Conservation (phyloP, 2,329 filamentous ascomycete species). For the Celoporthe dispersa region DNA sequence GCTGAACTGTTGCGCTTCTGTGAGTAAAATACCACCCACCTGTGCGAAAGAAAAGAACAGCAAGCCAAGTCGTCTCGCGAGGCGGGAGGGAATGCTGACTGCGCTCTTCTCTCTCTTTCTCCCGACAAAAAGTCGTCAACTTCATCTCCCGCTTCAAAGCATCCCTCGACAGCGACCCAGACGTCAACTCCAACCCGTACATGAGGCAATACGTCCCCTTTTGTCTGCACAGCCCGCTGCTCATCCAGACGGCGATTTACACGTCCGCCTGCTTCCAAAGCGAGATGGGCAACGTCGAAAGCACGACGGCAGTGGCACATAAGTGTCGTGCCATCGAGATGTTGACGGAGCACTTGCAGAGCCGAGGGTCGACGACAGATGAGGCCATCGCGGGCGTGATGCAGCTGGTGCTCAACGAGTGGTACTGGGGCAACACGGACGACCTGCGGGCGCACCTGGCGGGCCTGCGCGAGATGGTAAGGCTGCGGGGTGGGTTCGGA, state of each 20-base stretch:
- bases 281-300: conserved; percentile 53
- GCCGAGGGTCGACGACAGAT: conserved; percentile 45
- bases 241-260: conserved; percentile 54
- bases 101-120: neutral
- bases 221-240: conserved; percentile 53
- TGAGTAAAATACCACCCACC: conserved; percentile 37
- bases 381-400: conserved; percentile 52
- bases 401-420: conserved; percentile 56
- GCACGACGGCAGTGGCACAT: conserved; percentile 47
- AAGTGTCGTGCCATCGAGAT: conserved; percentile 49
- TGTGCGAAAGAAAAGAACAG: too few relatives aligned
- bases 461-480: conserved; percentile 54
- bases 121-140: conserved; percentile 46
- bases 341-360: conserved; percentile 52
- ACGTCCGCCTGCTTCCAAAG: conserved; percentile 56
- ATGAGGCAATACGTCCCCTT: conserved; percentile 53
- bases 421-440: conserved; percentile 56
- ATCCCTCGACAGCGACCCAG: conserved; percentile 53
- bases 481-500: conserved; percentile 50
- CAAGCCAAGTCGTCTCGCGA: neutral
- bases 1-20: conserved; percentile 54
- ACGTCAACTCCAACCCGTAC: conserved; percentile 46
- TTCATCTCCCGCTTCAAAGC: conserved; percentile 56
- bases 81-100: neutral
- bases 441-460: conserved; percentile 51